Evolutionary conservation across 768 basidiomycete genomes (phyloP).

Genomic region (Tylopilus rubrobrunneus): DNA sequence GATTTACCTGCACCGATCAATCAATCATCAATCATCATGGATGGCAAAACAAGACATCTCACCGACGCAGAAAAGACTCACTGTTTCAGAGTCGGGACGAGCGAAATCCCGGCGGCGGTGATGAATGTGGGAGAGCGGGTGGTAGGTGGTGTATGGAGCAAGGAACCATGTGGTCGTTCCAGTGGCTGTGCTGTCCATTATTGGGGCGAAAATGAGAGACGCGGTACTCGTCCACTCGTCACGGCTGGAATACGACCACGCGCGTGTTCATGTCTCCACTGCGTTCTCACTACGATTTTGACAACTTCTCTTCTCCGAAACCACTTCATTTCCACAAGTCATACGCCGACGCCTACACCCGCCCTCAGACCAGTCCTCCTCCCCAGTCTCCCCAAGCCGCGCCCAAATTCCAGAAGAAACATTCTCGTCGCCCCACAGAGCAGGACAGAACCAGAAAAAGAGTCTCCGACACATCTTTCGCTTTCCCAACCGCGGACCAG

Average conservation of each 20-base stretch:
- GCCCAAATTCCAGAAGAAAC: slow-evolving; percentile 15
- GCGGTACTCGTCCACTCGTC: too few relatives aligned
- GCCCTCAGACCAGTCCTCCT: slow-evolving; percentile 35
- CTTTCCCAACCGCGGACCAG: slow-evolving; percentile 27
- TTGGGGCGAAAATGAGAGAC: not conserved
- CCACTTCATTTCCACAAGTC: not conserved
- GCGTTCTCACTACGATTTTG: not conserved
- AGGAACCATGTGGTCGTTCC: not conserved
- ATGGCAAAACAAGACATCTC: too few relatives aligned
- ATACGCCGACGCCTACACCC: not conserved
- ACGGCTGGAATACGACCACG: not conserved
- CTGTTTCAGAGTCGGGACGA: too few relatives aligned
- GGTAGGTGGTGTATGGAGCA: too few relatives aligned
- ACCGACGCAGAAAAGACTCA: too few relatives aligned
- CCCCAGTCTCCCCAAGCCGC: slow-evolving; percentile 16
- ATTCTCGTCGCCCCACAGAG: slow-evolving; percentile 24
- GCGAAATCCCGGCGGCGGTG: too few relatives aligned
- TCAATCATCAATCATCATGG: too few relatives aligned
- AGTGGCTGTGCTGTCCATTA: not conserved
- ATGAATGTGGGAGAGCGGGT: too few relatives aligned
- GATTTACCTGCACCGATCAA: too few relatives aligned
- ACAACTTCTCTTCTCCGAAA: not conserved
- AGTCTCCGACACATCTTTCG: slow-evolving; percentile 23
- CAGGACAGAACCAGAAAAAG: slow-evolving; percentile 26
- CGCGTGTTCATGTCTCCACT: not conserved